Conservation (phyloP, 768 basidiomycete species). For the Termitomyces sp. region DNA sequence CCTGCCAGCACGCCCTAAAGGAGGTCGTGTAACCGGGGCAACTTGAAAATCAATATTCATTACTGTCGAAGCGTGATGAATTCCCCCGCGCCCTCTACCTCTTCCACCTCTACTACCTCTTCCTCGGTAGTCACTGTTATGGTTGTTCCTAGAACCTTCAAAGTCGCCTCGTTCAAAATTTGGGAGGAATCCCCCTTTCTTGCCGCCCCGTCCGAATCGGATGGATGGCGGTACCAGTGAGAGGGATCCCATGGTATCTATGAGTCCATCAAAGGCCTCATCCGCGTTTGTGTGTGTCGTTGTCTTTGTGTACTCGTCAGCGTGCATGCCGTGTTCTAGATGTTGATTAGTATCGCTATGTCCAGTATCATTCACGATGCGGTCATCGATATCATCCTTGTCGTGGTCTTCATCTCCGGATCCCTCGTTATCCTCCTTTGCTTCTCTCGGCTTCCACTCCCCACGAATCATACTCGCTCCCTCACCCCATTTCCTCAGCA, state of each 20-base stretch:
- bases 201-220: constrained; percentile 73
- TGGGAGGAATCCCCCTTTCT: constrained; percentile 48
- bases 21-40: constrained; percentile 7
- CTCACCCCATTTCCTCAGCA: constrained; percentile 79
- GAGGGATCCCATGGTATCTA: constrained; percentile 43
- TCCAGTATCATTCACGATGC: constrained; percentile 27
- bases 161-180: constrained; percentile 20
- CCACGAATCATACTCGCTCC: constrained; percentile 78
- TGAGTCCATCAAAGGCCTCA: constrained; percentile 45
- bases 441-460: constrained; percentile 57
- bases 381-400: constrained; percentile 19
- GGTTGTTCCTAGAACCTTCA: neutral
- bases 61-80: constrained; percentile 1
- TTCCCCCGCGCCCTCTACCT: constrained; percentile 18
- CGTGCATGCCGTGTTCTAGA: neutral
- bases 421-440: constrained; percentile 24
- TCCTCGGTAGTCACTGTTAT: constrained; percentile 13
- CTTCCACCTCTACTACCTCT: constrained; percentile 22
- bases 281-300: constrained; percentile 14
- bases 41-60: constrained; percentile 17
- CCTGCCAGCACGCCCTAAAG: constrained; percentile 16
- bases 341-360: constrained; percentile 10
- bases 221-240: constrained; percentile 68
- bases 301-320: constrained; percentile 8
- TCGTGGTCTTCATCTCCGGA: constrained; percentile 26